Percentiles rank a stretch among this genome's conserved stretches.
Conservation (phyloP, 371 early-diverging fungal genomes). For the Gilbertella persicaria region DNA sequence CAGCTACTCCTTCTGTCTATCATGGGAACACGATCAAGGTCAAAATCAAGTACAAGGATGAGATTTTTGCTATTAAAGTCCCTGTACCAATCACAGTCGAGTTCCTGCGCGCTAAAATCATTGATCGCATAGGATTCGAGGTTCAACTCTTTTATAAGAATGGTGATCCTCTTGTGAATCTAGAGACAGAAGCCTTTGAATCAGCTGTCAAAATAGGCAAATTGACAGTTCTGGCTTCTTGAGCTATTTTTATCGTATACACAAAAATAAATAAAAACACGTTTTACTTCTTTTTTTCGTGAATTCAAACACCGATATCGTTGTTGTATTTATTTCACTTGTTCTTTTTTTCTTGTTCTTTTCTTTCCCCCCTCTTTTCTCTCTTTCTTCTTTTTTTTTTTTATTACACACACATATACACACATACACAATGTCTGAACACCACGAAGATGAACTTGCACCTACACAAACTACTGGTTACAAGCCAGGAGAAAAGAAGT, state of each 20-base stretch:
- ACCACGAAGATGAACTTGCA: slow-evolving; percentile 74
- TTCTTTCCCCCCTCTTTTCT: slow-evolving; percentile 15
- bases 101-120: slow-evolving; percentile 58
- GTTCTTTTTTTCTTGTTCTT: slow-evolving; percentile 18
- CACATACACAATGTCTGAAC: slow-evolving; percentile 40
- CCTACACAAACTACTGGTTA: slow-evolving; percentile 82
- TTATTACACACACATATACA: slow-evolving; percentile 16
- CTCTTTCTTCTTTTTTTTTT: slow-evolving; percentile 26
- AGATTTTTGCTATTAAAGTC: slow-evolving; percentile 75
- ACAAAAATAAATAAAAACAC: slow-evolving; percentile 3
- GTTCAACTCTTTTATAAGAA: slow-evolving; percentile 36
- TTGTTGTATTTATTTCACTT: slow-evolving; percentile 1
- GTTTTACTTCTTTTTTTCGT: slow-evolving; percentile 5
- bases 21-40: slow-evolving; percentile 51
- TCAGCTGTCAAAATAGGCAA: slow-evolving; percentile 43
- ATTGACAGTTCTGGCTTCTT: slow-evolving; percentile 46
- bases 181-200: slow-evolving; percentile 37
- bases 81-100: slow-evolving; percentile 59
- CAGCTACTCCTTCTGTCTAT: background rate
- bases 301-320: background rate
- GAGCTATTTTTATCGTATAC: slow-evolving; percentile 2
- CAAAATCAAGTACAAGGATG: slow-evolving; percentile 70
- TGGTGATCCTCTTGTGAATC: slow-evolving; percentile 29
- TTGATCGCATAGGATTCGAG: slow-evolving; percentile 55
- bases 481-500: slow-evolving; percentile 88